Base-by-base conservation (phyloP, 495 filamentous ascomycete species). In the Aspergillus sclerotiicarbonarius region DNA sequence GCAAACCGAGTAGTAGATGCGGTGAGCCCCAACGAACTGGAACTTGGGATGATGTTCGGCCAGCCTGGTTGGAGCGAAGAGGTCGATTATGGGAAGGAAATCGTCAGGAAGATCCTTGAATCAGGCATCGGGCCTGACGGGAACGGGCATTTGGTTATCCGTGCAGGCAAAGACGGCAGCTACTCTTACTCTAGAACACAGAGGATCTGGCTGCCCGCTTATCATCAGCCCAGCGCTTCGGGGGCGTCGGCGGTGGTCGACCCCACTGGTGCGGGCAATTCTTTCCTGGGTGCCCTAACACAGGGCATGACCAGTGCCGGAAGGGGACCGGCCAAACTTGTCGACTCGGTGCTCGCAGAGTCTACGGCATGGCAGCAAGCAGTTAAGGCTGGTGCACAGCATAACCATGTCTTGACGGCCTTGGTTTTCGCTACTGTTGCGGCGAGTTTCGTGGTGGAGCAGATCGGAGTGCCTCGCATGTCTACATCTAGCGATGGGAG, bases 181-280 rank as follows among this genome's bases (percentile, higher is more conserved):
- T 83, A 80, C 61, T 68, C 71, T 76, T 73, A 76, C 68, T 65
- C 68, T 53, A 65, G 62, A 51, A 43, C 59, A 13, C 70, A 69
- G 53, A 65, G 64, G 58, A 60, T 76, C 29, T 70, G 71, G 79
- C 67, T 87, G 41, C 83, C 84, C n/a, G 83, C 84, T 12, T 85
- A 83, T 67, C 81, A 86, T 61, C 70, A 76, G 54, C 71, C 75
- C 48, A 61, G 52, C 18, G 53, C 64, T 6, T 64, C 67, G 6
- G 68, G 49, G 49, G 47, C 72, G 56, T 63, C 69, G 8, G 80
- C 78, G 51, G 90, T 98, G 8, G 75, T 95, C 15, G 94, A 98
- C 71, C 92, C 93, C 0, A 98, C 94, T 0, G 94, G 94, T n/a
- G 94, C 92, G 19, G 94, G 94, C 0, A 98, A 98, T 69, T 86